Evolutionary conservation across 805 yeast species (phyloP).

Genomic region (Metschnikowia noctiluminum): DNA sequence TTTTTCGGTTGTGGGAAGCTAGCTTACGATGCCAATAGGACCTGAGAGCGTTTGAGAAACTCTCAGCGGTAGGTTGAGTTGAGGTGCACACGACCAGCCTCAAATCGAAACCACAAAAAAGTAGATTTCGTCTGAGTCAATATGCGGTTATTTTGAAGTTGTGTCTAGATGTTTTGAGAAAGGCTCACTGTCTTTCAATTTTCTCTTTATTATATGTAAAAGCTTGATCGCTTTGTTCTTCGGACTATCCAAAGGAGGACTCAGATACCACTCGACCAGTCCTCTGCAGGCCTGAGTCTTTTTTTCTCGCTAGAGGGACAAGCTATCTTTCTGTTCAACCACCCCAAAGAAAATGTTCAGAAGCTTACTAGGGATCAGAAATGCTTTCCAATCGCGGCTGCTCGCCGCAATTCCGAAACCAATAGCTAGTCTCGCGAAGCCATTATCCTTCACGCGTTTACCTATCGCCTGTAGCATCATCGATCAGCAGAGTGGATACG

Average conservation of each 20-base stretch:
- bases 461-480: conserved; percentile 1
- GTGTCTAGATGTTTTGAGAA: background rate
- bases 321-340: background rate
- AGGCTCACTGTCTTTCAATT: background rate
- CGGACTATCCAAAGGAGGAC: too few relatives aligned
- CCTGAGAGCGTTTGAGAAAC: background rate
- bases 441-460: background rate
- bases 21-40: background rate
- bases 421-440: conserved; percentile 4
- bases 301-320: conserved; percentile 6
- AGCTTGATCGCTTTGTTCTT: background rate
- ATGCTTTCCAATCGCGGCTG: conserved; percentile 6
- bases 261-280: background rate
- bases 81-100: conserved; percentile 3
- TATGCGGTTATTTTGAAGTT: too few relatives aligned
- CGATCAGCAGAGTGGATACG: conserved; percentile 46
- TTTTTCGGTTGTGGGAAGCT: background rate
- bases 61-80: conserved; percentile 6
- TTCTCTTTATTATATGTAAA: too few relatives aligned
- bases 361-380: conserved; percentile 12
- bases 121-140: too few relatives aligned
- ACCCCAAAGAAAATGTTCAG: conserved; percentile 11
- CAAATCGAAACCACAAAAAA: background rate
- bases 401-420: conserved; percentile 3
- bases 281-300: conserved; percentile 1